phyloP scores from a whole-genome alignment of 2,329 filamentous ascomycete genomes.

The Trichoderma sp. region DNA sequence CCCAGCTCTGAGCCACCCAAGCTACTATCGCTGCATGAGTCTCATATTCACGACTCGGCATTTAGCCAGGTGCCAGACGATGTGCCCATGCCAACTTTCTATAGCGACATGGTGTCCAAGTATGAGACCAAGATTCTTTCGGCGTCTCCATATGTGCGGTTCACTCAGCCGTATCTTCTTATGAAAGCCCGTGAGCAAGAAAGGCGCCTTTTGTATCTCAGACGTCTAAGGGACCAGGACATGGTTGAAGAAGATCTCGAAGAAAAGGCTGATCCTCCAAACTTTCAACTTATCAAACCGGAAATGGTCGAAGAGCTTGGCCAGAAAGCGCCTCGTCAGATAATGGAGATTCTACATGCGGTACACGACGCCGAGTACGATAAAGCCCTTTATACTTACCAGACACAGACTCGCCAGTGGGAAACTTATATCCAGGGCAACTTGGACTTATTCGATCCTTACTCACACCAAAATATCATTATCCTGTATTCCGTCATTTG shows the following conservation, averaged over 20 bases:
- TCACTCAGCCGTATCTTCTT: slow-evolving; percentile 88
- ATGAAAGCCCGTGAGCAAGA: slow-evolving; percentile 93
- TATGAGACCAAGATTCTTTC: slow-evolving; percentile 93
- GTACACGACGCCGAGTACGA: slow-evolving; percentile 97
- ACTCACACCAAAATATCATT: slow-evolving; percentile 94
- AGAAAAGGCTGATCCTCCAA: slow-evolving; percentile 67
- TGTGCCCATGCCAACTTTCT: slow-evolving; percentile 85
- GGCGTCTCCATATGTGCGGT: slow-evolving; percentile 94
- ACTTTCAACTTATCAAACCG: slow-evolving; percentile 89
- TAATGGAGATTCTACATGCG: slow-evolving; percentile 91
- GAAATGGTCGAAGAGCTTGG: slow-evolving; percentile 91
- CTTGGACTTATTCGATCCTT: slow-evolving; percentile 88
- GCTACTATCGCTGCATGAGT: slow-evolving; percentile 47
- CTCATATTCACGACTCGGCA: slow-evolving; percentile 49
- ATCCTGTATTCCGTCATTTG: slow-evolving; percentile 93
- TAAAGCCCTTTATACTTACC: slow-evolving; percentile 89
- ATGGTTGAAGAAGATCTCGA: slow-evolving; percentile 56
- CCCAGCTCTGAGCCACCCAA: slow-evolving; percentile 36
- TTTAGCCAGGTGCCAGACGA: slow-evolving; percentile 72
- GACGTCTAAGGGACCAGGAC: slow-evolving; percentile 78
- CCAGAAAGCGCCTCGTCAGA: slow-evolving; percentile 78
- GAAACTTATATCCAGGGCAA: slow-evolving; percentile 92
- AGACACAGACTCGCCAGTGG: slow-evolving; percentile 94
- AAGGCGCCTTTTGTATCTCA: slow-evolving; percentile 78
- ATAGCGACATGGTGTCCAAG: slow-evolving; percentile 92